Evolutionary conservation across 192 early-diverging fungal species (phyloP).

Genomic region (Phlyctochytrium planicorne): DNA sequence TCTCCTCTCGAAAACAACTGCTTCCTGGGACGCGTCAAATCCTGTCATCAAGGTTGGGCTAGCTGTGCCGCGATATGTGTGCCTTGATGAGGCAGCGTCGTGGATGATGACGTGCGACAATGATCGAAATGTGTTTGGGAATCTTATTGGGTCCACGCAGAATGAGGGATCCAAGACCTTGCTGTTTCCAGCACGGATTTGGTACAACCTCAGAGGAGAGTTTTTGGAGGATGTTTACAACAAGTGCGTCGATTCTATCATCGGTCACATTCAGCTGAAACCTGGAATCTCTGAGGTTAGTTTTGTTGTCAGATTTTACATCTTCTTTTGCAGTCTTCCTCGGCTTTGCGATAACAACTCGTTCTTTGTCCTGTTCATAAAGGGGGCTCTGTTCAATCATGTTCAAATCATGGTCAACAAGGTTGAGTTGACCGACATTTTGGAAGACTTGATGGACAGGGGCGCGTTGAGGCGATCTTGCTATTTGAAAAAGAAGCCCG

Average conservation of each 20-base stretch:
- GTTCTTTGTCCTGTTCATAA: too few relatives aligned
- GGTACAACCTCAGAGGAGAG: not conserved
- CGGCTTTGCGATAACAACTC: too few relatives aligned
- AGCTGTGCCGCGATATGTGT: too few relatives aligned
- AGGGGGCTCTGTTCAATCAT: too few relatives aligned
- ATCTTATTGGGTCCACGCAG: too few relatives aligned
- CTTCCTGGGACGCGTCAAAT: too few relatives aligned
- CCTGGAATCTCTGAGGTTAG: not conserved
- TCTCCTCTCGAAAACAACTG: too few relatives aligned
- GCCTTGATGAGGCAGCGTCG: too few relatives aligned
- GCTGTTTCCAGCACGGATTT: not conserved
- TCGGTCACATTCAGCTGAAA: not conserved
- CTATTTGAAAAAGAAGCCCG: conserved; percentile 24
- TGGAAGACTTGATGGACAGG: conserved; percentile 27
- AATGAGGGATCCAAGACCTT: too few relatives aligned
- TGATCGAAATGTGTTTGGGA: too few relatives aligned
- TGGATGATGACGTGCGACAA: too few relatives aligned
- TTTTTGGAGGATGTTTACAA: not conserved
- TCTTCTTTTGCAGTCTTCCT: conserved; percentile 14
- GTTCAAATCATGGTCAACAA: conserved; percentile 37
- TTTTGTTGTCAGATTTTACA: not conserved
- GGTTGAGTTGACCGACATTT: conserved; percentile 37
- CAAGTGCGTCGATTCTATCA: not conserved
- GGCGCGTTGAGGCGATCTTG: conserved; percentile 27
- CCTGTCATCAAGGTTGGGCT: too few relatives aligned